These are phyloP conservation scores for Fusarium agapanthi DNA, from an alignment of 2,329 filamentous ascomycete species.

Conservation along the genomic window DNA sequence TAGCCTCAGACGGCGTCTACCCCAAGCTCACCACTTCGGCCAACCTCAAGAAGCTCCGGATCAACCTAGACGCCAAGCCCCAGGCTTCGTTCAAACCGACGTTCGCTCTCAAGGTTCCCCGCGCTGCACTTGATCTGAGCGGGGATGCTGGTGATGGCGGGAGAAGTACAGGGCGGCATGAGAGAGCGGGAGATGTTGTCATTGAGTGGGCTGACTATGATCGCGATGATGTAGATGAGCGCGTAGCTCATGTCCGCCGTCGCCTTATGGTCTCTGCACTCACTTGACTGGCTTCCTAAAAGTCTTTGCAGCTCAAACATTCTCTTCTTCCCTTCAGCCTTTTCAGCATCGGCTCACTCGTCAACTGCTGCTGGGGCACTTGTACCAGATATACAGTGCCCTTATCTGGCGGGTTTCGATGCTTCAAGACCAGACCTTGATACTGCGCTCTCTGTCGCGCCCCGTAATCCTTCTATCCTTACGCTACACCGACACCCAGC, in stretches of 20 bases:
- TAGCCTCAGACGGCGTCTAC: conserved; percentile 52
- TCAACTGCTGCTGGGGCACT: conserved; percentile 48
- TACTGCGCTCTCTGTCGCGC: conserved; percentile 58
- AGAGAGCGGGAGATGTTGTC: conserved; percentile 48
- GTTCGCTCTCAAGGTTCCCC: conserved; percentile 52
- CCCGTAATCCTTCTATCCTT: conserved; percentile 53
- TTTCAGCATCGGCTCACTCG: conserved; percentile 46
- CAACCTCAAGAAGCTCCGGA: conserved; percentile 55
- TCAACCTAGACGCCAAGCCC: conserved; percentile 55
- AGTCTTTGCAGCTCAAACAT: conserved; percentile 63
- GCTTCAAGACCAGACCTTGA: conserved; percentile 62
- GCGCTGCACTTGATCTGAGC: conserved; percentile 42
- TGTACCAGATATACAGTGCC: conserved; percentile 52
- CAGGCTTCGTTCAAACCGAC: conserved; percentile 54
- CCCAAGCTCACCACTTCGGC: conserved; percentile 54
- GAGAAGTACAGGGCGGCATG: conserved; percentile 48
- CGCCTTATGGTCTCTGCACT: conserved; percentile 60
- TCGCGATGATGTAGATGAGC: conserved; percentile 51
- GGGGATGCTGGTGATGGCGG: conserved; percentile 10
- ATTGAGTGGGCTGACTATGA: conserved; percentile 59
- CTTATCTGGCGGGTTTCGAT: conserved; percentile 63
- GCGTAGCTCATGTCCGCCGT: conserved; percentile 55
- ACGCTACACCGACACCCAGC: conserved; percentile 59
- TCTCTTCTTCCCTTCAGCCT: conserved; percentile 59
- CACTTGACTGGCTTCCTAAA: conserved; percentile 66